Conservation (phyloP, 2,329 filamentous ascomycete genomes). For the Trichoderma sp. region DNA sequence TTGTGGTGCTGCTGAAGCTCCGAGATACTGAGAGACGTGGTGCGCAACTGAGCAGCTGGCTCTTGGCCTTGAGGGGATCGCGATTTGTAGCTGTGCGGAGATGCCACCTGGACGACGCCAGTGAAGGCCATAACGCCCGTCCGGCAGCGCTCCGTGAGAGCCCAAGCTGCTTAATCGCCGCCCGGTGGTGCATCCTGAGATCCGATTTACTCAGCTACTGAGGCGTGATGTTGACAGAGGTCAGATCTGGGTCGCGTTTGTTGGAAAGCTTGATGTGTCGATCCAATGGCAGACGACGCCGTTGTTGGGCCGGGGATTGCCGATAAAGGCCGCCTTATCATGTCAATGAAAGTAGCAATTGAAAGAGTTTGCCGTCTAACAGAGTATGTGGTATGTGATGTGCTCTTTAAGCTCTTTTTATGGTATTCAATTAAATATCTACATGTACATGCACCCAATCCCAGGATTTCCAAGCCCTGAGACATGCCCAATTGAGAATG, state of each 20-base stretch:
- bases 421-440: neutral
- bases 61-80: neutral
- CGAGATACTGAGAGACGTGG: neutral
- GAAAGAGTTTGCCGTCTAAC: neutral
- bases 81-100: neutral
- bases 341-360: neutral
- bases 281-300: neutral
- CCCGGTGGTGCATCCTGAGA: conserved; percentile 6
- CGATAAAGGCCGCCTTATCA: conserved; percentile 9
- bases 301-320: conserved; percentile 12
- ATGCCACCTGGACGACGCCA: neutral
- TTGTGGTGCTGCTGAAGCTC: neutral
- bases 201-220: neutral
- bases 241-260: neutral
- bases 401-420: neutral
- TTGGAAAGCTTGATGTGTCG: neutral
- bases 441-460: neutral
- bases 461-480: neutral
- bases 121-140: neutral
- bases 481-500: neutral
- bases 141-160: neutral
- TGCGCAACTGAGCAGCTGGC: neutral
- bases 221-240: neutral
- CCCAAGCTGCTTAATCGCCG: neutral
- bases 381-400: neutral